Evolutionary conservation across 2,329 filamentous ascomycete genomes (phyloP).

Genomic region (Blastomyces gilchristii): DNA sequence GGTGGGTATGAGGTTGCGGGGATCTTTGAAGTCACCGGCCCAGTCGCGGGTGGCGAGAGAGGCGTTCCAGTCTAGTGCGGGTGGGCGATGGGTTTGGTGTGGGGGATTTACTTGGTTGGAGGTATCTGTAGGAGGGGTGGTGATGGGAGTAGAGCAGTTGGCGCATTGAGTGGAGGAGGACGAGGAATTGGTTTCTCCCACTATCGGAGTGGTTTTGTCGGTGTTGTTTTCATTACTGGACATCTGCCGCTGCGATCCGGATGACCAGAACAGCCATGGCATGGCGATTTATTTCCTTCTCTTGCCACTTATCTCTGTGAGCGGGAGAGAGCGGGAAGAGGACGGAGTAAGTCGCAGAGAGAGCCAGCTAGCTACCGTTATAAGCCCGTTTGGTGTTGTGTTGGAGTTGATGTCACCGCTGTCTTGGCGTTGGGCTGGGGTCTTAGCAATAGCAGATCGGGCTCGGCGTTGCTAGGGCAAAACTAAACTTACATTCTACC

Average conservation of each 20-base stretch:
- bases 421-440: neutral
- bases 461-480: neutral
- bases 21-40: constrained; percentile 27
- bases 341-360: constrained; percentile 2
- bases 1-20: constrained; percentile 29
- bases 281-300: constrained; percentile 30
- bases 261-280: constrained; percentile 42
- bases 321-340: constrained; percentile 1
- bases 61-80: constrained; percentile 29
- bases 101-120: constrained; percentile 16
- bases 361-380: neutral
- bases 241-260: constrained; percentile 23
- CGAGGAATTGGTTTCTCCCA: constrained; percentile 5
- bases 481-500: no score
- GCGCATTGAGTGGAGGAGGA: neutral
- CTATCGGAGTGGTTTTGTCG: constrained; percentile 9
- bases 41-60: constrained; percentile 36
- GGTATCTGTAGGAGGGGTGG: constrained; percentile 15
- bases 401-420: neutral
- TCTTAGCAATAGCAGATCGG: neutral
- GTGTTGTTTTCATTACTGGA: constrained; percentile 10
- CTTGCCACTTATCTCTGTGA: constrained; percentile 5
- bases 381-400: neutral
- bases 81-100: constrained; percentile 18
- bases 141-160: constrained; percentile 10